A percentile compares a stretch with the other conserved stretches of the same genome.
Conservation (phyloP, 2,329 filamentous ascomycete species). For the Talaromyces rugulosus region DNA sequence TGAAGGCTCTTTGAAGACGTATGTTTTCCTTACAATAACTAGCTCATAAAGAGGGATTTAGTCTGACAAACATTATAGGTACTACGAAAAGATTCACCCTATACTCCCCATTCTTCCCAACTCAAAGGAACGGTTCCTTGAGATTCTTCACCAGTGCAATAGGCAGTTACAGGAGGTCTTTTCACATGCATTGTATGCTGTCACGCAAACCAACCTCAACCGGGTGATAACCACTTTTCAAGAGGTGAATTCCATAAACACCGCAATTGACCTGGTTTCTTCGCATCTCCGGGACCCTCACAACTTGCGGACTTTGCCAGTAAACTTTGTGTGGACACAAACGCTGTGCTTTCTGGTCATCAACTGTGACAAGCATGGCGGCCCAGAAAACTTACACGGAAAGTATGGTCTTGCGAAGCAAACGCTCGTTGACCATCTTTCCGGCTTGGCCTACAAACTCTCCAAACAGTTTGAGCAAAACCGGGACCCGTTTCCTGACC, state of each 20-base stretch:
- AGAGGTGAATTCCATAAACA: conserved; percentile 34
- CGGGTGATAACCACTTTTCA: conserved; percentile 31
- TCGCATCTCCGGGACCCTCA: conserved; percentile 36
- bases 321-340: conserved; percentile 41
- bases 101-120: conserved; percentile 39
- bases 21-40: conserved; percentile 16
- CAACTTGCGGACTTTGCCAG: conserved; percentile 27
- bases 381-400: conserved; percentile 37
- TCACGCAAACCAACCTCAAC: conserved; percentile 33
- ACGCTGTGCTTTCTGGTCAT: conserved; percentile 38
- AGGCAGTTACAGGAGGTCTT: conserved; percentile 40
- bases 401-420: conserved; percentile 39
- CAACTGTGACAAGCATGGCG: conserved; percentile 39
- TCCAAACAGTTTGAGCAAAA: conserved; percentile 36
- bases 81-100: conserved; percentile 39
- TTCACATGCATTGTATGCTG: conserved; percentile 35
- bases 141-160: conserved; percentile 35
- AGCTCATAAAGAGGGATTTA: background rate
- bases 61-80: conserved; percentile 25
- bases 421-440: conserved; percentile 36
- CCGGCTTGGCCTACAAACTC: conserved; percentile 35
- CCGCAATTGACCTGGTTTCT: conserved; percentile 37
- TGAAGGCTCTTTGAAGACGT: conserved; percentile 37
- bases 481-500: conserved; percentile 29
- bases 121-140: conserved; percentile 33